Evolutionary conservation across 441 rosid species (phyloP).

Genomic region (Capsella rubella): DNA sequence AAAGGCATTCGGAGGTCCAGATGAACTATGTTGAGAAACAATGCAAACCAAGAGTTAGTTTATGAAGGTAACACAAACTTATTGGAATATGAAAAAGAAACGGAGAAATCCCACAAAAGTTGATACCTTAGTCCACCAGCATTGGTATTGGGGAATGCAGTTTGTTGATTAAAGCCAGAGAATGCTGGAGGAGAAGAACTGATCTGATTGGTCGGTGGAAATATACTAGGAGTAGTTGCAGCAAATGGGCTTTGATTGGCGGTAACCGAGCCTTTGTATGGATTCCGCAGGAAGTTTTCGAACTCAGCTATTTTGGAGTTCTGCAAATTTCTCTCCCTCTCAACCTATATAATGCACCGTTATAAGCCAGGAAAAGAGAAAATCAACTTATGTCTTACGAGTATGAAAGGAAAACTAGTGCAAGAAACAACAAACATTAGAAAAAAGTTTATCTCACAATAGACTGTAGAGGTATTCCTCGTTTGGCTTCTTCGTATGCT

Average conservation of each 20-base stretch:
- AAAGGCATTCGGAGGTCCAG: slow-evolving; percentile 53
- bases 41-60: slow-evolving; percentile 13
- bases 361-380: slow-evolving; percentile 20
- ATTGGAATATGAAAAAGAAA: slow-evolving; percentile 13
- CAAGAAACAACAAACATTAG: not conserved
- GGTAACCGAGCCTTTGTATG: slow-evolving; percentile 55
- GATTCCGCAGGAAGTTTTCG: slow-evolving; percentile 65
- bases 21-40: slow-evolving; percentile 46
- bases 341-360: slow-evolving; percentile 61
- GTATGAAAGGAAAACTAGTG: slow-evolving; percentile 11
- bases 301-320: slow-evolving; percentile 74
- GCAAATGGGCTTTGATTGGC: slow-evolving; percentile 51
- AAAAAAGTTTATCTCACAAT: slow-evolving; percentile 64
- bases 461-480: slow-evolving; percentile 76
- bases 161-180: slow-evolving; percentile 66
- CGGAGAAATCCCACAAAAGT: slow-evolving; percentile 21
- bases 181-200: slow-evolving; percentile 53
- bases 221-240: slow-evolving; percentile 43
- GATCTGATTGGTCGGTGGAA: slow-evolving; percentile 54
- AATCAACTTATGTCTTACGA: not conserved
- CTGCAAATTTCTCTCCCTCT: slow-evolving; percentile 77
- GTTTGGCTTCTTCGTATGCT: slow-evolving; percentile 85
- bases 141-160: slow-evolving; percentile 54
- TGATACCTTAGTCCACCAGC: slow-evolving; percentile 55
- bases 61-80: slow-evolving; percentile 3